Percentiles rank a stretch among this genome's conserved stretches.
Conservation (phyloP, 768 basidiomycete genomes). For the Panaeolus cyanescens region DNA sequence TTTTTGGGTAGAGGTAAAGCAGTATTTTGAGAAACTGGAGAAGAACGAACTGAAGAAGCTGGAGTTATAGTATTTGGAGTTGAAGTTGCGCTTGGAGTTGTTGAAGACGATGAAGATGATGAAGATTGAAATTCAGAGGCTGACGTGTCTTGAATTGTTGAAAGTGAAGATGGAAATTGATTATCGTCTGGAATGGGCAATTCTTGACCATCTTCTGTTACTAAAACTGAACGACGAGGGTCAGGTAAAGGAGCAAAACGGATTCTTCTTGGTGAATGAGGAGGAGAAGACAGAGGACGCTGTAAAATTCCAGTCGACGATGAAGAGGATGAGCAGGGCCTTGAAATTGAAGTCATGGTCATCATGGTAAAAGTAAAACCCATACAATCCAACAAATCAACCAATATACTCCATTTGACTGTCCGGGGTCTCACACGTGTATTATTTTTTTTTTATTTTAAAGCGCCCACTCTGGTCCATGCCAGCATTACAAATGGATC, state of each 20-base stretch:
- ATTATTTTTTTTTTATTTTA: not conserved
- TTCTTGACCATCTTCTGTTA: slow-evolving; percentile 44
- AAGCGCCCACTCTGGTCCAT: not conserved
- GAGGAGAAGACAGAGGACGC: not conserved
- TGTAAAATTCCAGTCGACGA: slow-evolving; percentile 1
- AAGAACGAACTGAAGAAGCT: slow-evolving; percentile 11
- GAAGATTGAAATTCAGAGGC: slow-evolving; percentile 6
- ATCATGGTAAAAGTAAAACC: not conserved
- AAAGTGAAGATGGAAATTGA: slow-evolving; percentile 24
- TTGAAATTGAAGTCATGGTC: slow-evolving; percentile 2
- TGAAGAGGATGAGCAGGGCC: not conserved
- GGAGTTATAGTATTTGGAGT: slow-evolving; percentile 17
- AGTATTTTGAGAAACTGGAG: not conserved
- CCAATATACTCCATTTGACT: not conserved
- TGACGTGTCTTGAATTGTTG: slow-evolving; percentile 12
- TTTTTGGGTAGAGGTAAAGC: not conserved
- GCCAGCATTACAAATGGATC: not conserved
- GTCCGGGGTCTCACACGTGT: not conserved
- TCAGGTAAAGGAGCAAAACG: slow-evolving; percentile 88
- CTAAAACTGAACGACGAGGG: slow-evolving; percentile 54
- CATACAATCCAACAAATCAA: not conserved
- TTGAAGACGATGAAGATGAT: slow-evolving; percentile 23
- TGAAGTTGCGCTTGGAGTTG: slow-evolving; percentile 1
- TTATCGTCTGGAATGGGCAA: slow-evolving; percentile 30
- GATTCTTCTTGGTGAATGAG: slow-evolving; percentile 37